Conservation (phyloP, 2,329 filamentous ascomycete genomes). For the Pyrenophora seminiperda region DNA sequence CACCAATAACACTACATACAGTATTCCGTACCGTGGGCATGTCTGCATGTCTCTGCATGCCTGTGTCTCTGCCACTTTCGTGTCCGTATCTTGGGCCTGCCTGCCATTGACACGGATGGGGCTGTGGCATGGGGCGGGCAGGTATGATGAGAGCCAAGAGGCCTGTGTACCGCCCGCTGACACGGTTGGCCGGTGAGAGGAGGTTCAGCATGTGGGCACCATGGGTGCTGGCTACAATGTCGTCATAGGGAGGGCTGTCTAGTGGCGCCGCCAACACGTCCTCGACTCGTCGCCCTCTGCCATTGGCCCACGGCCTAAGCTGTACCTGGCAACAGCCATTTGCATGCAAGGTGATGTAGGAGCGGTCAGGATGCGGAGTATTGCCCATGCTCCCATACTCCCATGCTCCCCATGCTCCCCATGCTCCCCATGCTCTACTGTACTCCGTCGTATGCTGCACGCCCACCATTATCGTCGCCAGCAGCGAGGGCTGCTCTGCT, state of each 20-base stretch:
- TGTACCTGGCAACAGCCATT: conserved; percentile 21
- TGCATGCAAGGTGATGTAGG: conserved; percentile 28
- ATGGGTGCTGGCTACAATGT: conserved; percentile 20
- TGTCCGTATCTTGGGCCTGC: conserved; percentile 19
- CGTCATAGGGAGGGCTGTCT: conserved; percentile 13
- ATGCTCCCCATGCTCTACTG: too few relatives aligned
- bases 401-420: too few relatives aligned
- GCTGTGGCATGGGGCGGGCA: conserved; percentile 15
- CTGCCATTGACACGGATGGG: conserved; percentile 19
- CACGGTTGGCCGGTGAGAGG: conserved; percentile 17
- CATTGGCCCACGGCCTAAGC: conserved; percentile 22
- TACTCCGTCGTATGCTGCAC: conserved; percentile 5
- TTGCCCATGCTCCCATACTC: conserved; percentile 8
- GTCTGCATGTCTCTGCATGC: conserved; percentile 10
- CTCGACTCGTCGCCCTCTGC: conserved; percentile 1
- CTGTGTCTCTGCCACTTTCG: too few relatives aligned
- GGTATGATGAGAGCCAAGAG: conserved; percentile 39
- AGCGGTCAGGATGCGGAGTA: conserved; percentile 21
- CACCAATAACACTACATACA: background rate
- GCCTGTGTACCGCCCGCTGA: conserved; percentile 21
- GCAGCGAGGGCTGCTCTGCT: background rate
- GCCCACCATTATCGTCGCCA: conserved; percentile 2
- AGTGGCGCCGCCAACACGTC: conserved; percentile 10
- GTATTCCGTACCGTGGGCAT: background rate
- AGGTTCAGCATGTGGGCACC: conserved; percentile 17